Conservation (phyloP, 352 stramenopile species). For the Elongisporangium prolatum region DNA sequence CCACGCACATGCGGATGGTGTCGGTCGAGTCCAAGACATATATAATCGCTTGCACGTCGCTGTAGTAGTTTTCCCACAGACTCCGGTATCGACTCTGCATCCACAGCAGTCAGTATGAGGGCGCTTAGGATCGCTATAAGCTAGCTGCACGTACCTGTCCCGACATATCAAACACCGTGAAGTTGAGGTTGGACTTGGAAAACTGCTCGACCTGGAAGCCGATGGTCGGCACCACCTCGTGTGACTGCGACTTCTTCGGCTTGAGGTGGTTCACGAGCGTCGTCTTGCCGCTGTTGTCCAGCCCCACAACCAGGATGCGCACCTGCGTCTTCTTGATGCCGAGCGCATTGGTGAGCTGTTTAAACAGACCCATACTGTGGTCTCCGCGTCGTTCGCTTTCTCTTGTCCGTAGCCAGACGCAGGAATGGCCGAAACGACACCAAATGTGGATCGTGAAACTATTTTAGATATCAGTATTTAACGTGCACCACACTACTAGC, state of each 20-base stretch:
- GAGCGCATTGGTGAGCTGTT: slow-evolving; percentile 68
- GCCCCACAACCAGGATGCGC: slow-evolving; percentile 84
- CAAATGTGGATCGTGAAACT: neutral
- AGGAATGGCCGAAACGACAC: neutral
- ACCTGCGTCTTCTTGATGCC: slow-evolving; percentile 82
- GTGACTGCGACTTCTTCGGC: slow-evolving; percentile 77
- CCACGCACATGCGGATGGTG: slow-evolving; percentile 79
- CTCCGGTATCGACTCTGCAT: slow-evolving; percentile 71
- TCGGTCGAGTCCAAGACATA: slow-evolving; percentile 89
- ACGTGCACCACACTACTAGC: neutral
- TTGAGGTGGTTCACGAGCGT: slow-evolving; percentile 92
- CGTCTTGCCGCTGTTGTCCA: slow-evolving; percentile 91
- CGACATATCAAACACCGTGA: slow-evolving; percentile 91
- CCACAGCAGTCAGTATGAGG: neutral
- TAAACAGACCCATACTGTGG: slow-evolving; percentile 88
- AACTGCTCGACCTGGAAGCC: slow-evolving; percentile 90
- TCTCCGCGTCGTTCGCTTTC: neutral
- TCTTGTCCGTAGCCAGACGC: neutral
- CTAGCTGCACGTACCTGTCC: slow-evolving; percentile 28
- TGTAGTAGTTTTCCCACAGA: slow-evolving; percentile 88
- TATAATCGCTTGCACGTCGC: slow-evolving; percentile 83
- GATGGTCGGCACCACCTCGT: slow-evolving; percentile 86
- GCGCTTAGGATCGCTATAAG: too few species aligned
- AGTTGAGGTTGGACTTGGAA: slow-evolving; percentile 88
- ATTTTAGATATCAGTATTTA: neutral